Conservation (phyloP, 2,329 filamentous ascomycete genomes). For the Apiospora sp. region DNA sequence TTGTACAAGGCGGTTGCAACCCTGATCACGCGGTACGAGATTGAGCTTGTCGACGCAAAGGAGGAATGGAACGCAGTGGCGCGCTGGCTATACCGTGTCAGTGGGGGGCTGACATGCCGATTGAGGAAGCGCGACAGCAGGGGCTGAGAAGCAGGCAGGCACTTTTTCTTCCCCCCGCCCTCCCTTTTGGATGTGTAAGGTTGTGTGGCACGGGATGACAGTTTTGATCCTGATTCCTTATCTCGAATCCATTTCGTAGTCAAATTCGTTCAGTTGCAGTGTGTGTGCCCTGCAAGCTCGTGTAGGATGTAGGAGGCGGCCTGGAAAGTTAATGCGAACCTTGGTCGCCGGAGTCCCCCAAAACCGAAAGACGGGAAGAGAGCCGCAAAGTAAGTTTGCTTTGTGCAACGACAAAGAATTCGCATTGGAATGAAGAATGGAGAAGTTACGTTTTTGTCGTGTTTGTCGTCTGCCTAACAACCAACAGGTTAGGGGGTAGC, state of each 20-base stretch:
- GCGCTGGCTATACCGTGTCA: constrained; percentile 33
- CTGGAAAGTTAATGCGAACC: background rate
- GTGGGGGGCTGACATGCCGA: constrained; percentile 11
- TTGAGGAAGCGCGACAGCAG: background rate
- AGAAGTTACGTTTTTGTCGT: background rate
- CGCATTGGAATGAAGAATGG: constrained; percentile 6
- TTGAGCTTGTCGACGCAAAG: constrained; percentile 33
- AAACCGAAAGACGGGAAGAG: background rate
- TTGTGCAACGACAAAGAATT: background rate
- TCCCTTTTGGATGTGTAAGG: background rate
- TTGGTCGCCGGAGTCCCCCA: constrained; percentile 9
- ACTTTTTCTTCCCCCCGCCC: too few species aligned
- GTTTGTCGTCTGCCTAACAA: background rate
- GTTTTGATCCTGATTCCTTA: background rate
- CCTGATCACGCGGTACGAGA: constrained; percentile 52
- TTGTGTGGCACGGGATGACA: background rate
- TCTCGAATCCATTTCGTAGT: background rate
- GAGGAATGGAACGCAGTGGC: constrained; percentile 35
- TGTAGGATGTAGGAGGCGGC: background rate
- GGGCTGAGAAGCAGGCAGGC: background rate
- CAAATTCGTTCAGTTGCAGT: background rate
- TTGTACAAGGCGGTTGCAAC: constrained; percentile 51
- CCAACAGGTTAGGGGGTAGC: background rate
- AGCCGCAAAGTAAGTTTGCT: background rate
- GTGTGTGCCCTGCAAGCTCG: background rate